Percentiles rank a stretch among this genome's conserved stretches.
phyloP scores from a whole-genome alignment of 805 yeast genomes.

The Sugiyamaella marilandica region DNA sequence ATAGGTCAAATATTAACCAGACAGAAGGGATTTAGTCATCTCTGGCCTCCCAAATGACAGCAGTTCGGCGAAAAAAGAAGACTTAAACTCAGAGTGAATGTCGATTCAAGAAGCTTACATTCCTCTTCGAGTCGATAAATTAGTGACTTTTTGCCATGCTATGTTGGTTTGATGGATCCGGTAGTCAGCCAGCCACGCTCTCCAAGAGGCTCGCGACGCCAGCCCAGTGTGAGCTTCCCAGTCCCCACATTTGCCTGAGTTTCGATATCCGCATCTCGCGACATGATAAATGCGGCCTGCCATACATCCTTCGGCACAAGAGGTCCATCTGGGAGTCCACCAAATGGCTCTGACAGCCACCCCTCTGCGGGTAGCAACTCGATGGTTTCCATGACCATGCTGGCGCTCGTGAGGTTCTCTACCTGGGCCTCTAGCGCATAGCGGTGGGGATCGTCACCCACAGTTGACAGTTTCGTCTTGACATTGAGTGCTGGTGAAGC shows the following conservation, averaged over 20 bases:
- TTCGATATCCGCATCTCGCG: conserved; percentile 17
- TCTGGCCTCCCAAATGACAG: too few species aligned
- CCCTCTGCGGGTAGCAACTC: conserved; percentile 25
- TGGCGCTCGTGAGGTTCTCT: conserved; percentile 30
- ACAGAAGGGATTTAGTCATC: too few species aligned
- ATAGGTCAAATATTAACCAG: too few species aligned
- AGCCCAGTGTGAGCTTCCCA: conserved; percentile 26
- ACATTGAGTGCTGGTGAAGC: conserved; percentile 31
- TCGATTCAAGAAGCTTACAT: neutral
- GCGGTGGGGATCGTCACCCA: neutral
- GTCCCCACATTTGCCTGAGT: conserved; percentile 12
- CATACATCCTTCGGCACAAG: conserved; percentile 29
- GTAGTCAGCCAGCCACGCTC: conserved; percentile 32
- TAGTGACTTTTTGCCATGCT: neutral
- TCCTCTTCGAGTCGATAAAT: neutral
- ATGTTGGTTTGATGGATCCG: conserved; percentile 10
- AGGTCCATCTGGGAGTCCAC: neutral
- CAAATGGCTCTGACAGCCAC: conserved; percentile 20
- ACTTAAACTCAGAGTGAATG: too few species aligned
- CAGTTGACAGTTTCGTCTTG: conserved; percentile 26
- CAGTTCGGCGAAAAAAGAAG: too few species aligned
- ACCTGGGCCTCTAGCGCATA: conserved; percentile 31
- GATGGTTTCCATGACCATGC: conserved; percentile 28
- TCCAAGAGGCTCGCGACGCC: conserved; percentile 37
- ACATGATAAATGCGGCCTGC: conserved; percentile 26